Conservation (phyloP, 345 rosid species). For the Eutrema heterophyllum region DNA sequence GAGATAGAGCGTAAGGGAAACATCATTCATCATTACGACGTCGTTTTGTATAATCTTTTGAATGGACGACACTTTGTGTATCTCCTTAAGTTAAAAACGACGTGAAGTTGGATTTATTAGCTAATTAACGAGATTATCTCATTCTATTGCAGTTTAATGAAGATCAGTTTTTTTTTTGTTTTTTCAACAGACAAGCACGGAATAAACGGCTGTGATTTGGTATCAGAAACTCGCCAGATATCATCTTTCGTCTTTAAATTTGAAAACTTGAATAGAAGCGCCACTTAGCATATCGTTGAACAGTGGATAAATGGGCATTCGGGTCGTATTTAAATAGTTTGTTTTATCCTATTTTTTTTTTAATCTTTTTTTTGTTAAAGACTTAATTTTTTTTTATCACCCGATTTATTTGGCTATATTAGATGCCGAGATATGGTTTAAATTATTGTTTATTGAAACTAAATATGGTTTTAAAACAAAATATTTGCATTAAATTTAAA, state of each 20-base stretch:
- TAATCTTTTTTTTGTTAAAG: too few species aligned
- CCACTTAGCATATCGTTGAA: neutral
- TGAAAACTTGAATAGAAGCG: conserved; percentile 18
- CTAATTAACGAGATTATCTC: neutral
- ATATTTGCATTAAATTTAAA: too few species aligned
- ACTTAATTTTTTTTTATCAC: too few species aligned
- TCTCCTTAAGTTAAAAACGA: neutral
- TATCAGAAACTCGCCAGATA: neutral
- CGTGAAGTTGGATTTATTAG: neutral
- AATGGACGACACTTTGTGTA: neutral
- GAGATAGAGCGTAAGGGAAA: neutral
- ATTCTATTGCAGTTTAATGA: neutral
- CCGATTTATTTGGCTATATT: too few species aligned
- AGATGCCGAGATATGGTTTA: too few species aligned
- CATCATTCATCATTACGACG: neutral
- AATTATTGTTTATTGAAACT: too few species aligned
- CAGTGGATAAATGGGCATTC: neutral
- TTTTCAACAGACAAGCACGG: neutral
- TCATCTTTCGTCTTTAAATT: neutral
- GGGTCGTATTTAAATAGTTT: neutral
- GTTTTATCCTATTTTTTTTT: neutral
- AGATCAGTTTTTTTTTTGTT: neutral
- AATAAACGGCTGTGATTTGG: conserved; percentile 10
- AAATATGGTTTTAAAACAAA: too few species aligned
- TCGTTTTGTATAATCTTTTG: neutral